Conservation (phyloP, 306 rosid species). For the Cucumis cinereus region DNA sequence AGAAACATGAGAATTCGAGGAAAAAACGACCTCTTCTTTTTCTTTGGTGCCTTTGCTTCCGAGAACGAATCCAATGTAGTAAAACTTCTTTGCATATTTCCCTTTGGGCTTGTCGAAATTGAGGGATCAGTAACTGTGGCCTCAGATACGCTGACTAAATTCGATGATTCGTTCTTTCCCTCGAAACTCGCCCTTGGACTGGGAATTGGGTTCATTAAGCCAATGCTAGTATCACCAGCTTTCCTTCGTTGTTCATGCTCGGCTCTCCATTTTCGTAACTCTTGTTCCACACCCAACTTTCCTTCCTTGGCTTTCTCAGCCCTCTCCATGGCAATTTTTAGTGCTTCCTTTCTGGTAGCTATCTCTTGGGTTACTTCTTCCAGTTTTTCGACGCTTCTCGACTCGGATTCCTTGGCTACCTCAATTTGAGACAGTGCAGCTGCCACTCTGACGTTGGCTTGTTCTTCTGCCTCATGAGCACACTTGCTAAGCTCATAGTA, state of each 20-base stretch:
- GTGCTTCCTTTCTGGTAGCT: conserved; percentile 60
- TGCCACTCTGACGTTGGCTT: conserved; percentile 63
- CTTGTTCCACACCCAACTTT: conserved; percentile 89
- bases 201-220: conserved; percentile 27
- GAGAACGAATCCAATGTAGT: conserved; percentile 35
- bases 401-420: conserved; percentile 70
- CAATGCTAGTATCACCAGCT: conserved; percentile 46
- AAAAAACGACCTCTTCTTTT: conserved; percentile 62
- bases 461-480: conserved; percentile 93
- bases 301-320: conserved; percentile 99
- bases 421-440: conserved; percentile 67
- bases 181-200: conserved; percentile 70
- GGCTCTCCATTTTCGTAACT: conserved; percentile 90
- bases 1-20: conserved; percentile 87
- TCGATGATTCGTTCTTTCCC: conserved; percentile 35
- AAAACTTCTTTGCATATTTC: conserved; percentile 9
- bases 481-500: conserved; percentile 89
- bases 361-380: conserved; percentile 70
- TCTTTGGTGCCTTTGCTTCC: conserved; percentile 50
- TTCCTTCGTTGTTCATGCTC: conserved; percentile 75
- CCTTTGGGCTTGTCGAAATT: conserved; percentile 46
- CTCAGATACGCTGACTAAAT: conserved; percentile 13
- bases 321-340: conserved; percentile 66
- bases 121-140: conserved; percentile 18
- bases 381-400: conserved; percentile 58